Evolutionary conservation across 2,329 filamentous ascomycete species (phyloP), one percentile per base, ranked within the genome.

Genomic region (Thyridium curvatum): DNA sequence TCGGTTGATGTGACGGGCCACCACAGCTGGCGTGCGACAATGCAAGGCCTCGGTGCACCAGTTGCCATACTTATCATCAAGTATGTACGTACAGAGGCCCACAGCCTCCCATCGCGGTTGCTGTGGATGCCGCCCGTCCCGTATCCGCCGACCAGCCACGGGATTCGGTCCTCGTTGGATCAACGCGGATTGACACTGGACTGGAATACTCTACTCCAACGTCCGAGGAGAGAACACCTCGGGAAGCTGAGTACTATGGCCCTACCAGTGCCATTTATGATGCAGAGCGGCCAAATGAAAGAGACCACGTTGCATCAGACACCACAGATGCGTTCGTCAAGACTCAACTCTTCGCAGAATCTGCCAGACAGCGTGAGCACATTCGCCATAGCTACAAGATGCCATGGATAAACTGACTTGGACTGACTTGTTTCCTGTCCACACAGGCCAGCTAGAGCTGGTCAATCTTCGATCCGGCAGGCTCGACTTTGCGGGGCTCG

Each of bases 401-500:
- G 16, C 30, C 21, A 26, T 26, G 6, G 6, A 26, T 26, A 26
- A 33, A 7, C 16, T 28, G 15, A 46, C 18, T 39, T 13, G 6
- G 15, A n/a, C n/a, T n/a, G n/a, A n/a, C n/a, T n/a, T n/a, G n/a
- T n/a, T n/a, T n/a, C n/a, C n/a, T n/a, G n/a, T 15, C 8, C 7
- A 13, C 2, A 4, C 30, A 55, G 52, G 21, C 7, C 65, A 69
- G 37, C 47, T 66, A 12, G 65, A 69, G 37, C 52, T 52, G 3
- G 51, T 68, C 32, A 64, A 67, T 40, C 53, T 62, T 37, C 51
- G 53, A 16, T 49, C 56, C 17, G 59, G 56, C 3, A 61, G 61
- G 42, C 52, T 68, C 12, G 65, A 71, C 38, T 69, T 71, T 44
- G 66, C 69, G 43, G 66, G 65, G 4, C 58, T 69, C 3, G 61